Evolutionary conservation across 495 filamentous ascomycete species (phyloP).

Genomic region (Lichina pygmaea): DNA sequence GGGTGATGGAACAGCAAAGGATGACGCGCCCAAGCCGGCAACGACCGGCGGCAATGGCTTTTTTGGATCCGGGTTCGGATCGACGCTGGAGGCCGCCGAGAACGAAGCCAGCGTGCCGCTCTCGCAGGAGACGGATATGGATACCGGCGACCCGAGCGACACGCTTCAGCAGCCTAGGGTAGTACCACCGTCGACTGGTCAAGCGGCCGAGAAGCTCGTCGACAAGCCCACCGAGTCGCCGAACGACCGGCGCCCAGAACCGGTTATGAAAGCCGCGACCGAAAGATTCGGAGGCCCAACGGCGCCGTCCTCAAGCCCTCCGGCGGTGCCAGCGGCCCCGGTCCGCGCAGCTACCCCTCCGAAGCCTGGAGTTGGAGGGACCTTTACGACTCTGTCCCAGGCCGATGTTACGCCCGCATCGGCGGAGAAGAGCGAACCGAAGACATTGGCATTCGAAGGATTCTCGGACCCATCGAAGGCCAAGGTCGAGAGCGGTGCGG

Average conservation of each 20-base stretch:
- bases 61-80: conserved; percentile 30
- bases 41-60: conserved; percentile 16
- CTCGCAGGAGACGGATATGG: conserved; percentile 34
- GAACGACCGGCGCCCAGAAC: too few relatives aligned
- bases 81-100: conserved; percentile 17
- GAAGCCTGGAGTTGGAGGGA: conserved; percentile 5
- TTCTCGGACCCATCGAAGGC: not conserved
- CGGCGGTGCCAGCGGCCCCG: conserved; percentile 5
- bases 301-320: conserved; percentile 11
- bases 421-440: conserved; percentile 7
- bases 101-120: conserved; percentile 17
- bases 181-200: too few relatives aligned
- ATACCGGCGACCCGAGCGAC: conserved; percentile 13
- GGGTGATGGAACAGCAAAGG: conserved; percentile 34
- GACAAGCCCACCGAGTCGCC: too few relatives aligned
- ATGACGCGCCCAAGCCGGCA: conserved; percentile 25
- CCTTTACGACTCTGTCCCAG: conserved; percentile 15
- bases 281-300: conserved; percentile 1
- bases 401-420: conserved; percentile 10
- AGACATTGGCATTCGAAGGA: not conserved
- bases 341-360: conserved; percentile 15
- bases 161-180: conserved; percentile 3
- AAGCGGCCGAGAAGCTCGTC: too few relatives aligned
- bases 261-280: not conserved
- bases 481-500: not conserved